phyloP scores from a whole-genome alignment of 371 early-diverging fungal genomes.

The Funneliformis caledonium region DNA sequence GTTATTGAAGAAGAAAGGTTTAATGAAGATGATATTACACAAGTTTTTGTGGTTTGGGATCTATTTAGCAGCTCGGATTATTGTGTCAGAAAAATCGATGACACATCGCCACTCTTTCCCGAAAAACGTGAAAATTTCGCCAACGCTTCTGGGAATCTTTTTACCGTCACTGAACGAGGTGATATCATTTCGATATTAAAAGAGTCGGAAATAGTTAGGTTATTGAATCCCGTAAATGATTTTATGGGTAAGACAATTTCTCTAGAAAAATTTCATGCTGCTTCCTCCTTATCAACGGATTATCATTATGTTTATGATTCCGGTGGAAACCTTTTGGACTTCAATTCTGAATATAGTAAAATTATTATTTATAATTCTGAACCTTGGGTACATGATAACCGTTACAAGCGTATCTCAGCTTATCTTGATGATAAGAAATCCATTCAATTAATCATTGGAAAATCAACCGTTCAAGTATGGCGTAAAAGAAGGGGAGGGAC shows the following conservation, averaged over 20 bases:
- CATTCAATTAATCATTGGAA: background rate
- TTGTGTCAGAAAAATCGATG: background rate
- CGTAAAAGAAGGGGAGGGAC: background rate
- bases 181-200: conserved; percentile 6
- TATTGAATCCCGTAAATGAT: background rate
- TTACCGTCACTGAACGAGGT: background rate
- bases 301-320: background rate
- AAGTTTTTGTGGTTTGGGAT: conserved; percentile 2
- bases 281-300: background rate
- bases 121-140: background rate
- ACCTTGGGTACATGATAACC: background rate
- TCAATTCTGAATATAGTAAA: background rate
- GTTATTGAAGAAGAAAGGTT: background rate
- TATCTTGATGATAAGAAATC: background rate
- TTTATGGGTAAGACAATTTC: background rate
- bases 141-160: background rate
- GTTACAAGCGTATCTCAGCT: background rate
- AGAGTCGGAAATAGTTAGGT: background rate
- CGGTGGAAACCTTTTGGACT: too few relatives aligned
- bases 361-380: background rate
- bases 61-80: background rate
- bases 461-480: conserved; percentile 3
- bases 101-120: too few relatives aligned
- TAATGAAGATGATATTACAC: background rate
- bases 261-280: background rate